These are phyloP conservation scores for Sporothrix pseudoabietina DNA, from an alignment of 2,329 filamentous ascomycete species.

Conservation along the genomic window DNA sequence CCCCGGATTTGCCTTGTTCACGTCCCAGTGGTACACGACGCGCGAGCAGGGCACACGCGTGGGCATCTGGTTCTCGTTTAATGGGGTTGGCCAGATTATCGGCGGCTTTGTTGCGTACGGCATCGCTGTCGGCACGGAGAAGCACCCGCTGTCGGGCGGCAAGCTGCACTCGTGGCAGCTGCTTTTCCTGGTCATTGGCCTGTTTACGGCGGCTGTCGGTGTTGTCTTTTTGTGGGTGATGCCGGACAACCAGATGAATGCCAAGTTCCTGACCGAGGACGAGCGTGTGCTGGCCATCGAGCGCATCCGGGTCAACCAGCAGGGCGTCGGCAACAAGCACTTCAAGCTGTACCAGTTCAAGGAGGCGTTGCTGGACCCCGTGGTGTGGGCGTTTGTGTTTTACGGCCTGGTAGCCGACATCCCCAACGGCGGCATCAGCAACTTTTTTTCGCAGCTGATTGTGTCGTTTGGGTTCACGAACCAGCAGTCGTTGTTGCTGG, in stretches of 20 bases:
- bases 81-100: slow-evolving; percentile 45
- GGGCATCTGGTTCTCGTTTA: slow-evolving; percentile 68
- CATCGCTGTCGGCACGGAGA: slow-evolving; percentile 52
- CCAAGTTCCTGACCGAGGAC: slow-evolving; percentile 54
- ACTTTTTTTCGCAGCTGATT: slow-evolving; percentile 49
- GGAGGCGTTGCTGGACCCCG: slow-evolving; percentile 45
- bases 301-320: slow-evolving; percentile 64
- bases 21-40: slow-evolving; percentile 72
- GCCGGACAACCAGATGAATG: slow-evolving; percentile 47
- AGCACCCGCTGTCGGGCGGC: slow-evolving; percentile 38
- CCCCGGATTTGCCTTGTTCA: slow-evolving; percentile 68
- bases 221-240: slow-evolving; percentile 53
- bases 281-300: slow-evolving; percentile 57
- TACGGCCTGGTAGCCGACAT: slow-evolving; percentile 43
- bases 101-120: slow-evolving; percentile 47
- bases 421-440: slow-evolving; percentile 43
- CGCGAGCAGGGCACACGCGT: slow-evolving; percentile 65
- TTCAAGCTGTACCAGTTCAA: slow-evolving; percentile 64
- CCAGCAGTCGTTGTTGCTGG: slow-evolving; percentile 64
- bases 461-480: slow-evolving; percentile 64
- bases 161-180: slow-evolving; percentile 65
- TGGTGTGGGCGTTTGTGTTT: slow-evolving; percentile 45
- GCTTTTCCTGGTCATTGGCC: slow-evolving; percentile 56
- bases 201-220: slow-evolving; percentile 54
- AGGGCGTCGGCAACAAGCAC: slow-evolving; percentile 69